Evolutionary conservation across 23 red algal genomes (phyloP), one percentile per base, ranked within the genome.

Genomic region (Rhodosorus marinus): DNA sequence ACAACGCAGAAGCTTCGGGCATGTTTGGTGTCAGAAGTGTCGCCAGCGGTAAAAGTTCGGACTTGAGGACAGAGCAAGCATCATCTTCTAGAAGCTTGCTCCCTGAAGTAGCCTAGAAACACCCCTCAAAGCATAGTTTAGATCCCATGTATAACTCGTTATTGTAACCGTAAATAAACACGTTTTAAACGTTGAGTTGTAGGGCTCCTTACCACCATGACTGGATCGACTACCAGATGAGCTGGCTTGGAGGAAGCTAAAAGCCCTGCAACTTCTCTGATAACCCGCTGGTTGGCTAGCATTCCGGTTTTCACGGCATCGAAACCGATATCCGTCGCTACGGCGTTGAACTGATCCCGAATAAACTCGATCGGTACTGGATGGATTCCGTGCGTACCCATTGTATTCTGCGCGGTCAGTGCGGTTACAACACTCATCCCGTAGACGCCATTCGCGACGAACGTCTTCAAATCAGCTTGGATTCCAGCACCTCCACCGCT

Each of bases 381-480:
- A 31, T 76, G 61, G 15, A 98, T 52, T 22, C 53, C 52, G 21
- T 85, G 90, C 20, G 86, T 80, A 21, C 79, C 90, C 29, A 4
- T 15, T 0, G 90, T 98, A 46, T 98, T 98, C 49, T 98, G 90
- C 27, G 90, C 90, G 11, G 90, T 98, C 6, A 98, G 46, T 2
- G 90, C 79, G n/a, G 90, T 98, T 55, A 98, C 63, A 26, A 64
- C 90, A 8, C 57, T 73, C 14, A 75, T 76, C 27, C 79, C 90
- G 24, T 98, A 98, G 0, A 98, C 90, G 21, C 70, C 71, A 15
- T 62, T 59, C n/a, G 90, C 78, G 11, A 52, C 66, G 58, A 98
- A 74, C 0, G 90, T 85, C 31, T 98, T 98, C 35, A 98, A 54
- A 61, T 98, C 90, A 14, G 90, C 90, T 48, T 85, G 79, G 29